Conservation (phyloP, 306 rosid genomes). For the Acmispon strigosus region DNA sequence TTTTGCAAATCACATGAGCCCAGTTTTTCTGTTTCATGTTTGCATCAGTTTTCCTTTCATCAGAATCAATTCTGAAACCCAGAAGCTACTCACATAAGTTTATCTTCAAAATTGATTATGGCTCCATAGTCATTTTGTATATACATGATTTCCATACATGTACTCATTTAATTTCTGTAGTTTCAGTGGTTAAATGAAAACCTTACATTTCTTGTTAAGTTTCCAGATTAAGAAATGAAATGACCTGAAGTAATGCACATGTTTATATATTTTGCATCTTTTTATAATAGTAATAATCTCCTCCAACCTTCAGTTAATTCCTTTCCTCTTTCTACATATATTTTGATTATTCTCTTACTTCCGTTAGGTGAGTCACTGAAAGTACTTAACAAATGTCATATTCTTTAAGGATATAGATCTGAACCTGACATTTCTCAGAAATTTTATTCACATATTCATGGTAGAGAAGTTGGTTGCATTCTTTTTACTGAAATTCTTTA, state of each 20-base stretch:
- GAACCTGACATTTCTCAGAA: background rate
- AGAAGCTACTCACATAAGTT: too few species aligned
- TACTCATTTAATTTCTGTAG: background rate
- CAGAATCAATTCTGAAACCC: too few species aligned
- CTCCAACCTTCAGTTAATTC: slow-evolving; percentile 12
- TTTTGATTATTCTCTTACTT: background rate
- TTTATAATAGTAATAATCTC: background rate
- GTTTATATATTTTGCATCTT: background rate
- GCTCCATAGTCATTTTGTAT: too few species aligned
- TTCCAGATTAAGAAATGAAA: background rate
- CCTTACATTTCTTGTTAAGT: background rate
- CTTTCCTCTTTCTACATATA: background rate
- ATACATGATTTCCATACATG: too few species aligned
- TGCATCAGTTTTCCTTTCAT: too few species aligned
- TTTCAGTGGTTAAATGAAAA: background rate
- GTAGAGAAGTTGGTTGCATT: slow-evolving; percentile 19
- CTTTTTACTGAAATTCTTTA: slow-evolving; percentile 13
- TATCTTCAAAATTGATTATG: too few species aligned
- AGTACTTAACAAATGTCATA: background rate
- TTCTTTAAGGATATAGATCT: slow-evolving; percentile 5
- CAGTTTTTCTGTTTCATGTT: background rate
- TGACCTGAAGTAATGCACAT: background rate
- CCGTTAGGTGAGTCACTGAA: background rate
- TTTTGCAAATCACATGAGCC: background rate
- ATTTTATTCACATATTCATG: background rate